These are phyloP conservation scores for Danielia oregonensis DNA, from an alignment of 805 yeast genomes.

Conservation along the genomic window DNA sequence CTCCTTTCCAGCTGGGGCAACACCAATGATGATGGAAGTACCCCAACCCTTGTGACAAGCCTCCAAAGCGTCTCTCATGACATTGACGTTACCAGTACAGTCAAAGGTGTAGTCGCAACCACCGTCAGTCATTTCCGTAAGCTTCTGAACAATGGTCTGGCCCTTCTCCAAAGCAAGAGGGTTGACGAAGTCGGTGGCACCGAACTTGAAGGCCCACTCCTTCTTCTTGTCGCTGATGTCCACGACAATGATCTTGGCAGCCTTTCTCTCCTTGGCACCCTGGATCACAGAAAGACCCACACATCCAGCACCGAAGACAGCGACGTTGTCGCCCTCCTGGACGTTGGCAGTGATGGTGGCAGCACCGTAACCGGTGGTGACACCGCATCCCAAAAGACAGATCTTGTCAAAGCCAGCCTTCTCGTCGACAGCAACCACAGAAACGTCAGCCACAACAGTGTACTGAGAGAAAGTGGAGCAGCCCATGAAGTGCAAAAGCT, in stretches of 20 bases:
- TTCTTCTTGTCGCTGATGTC: conserved; percentile 84
- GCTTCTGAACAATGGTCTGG: conserved; percentile 71
- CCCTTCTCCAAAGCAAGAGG: conserved; percentile 75
- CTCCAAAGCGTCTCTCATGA: conserved; percentile 95
- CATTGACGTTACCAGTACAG: conserved; percentile 94
- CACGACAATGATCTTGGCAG: conserved; percentile 76
- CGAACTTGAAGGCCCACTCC: conserved; percentile 83
- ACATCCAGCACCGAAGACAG: conserved; percentile 97
- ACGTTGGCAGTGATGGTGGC: conserved; percentile 92
- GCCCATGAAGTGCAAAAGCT: conserved; percentile 92
- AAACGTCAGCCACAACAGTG: conserved; percentile 96
- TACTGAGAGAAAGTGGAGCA: conserved; percentile 96
- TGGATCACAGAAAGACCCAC: conserved; percentile 95
- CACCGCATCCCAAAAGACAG: conserved; percentile 96
- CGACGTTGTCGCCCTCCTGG: conserved; percentile 87
- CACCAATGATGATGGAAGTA: conserved; percentile 90
- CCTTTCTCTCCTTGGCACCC: conserved; percentile 85
- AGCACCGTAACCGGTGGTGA: conserved; percentile 98
- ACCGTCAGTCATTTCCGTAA: conserved; percentile 91
- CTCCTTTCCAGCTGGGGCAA: conserved; percentile 97
- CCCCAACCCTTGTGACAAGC: conserved; percentile 99
- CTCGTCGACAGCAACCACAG: conserved; percentile 87
- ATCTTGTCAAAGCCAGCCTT: conserved; percentile 81
- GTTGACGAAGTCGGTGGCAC: conserved; percentile 94
- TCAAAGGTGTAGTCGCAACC: conserved; percentile 96